These are phyloP conservation scores for Phytophthora tentaculata DNA, from an alignment of 352 stramenopile species.

Conservation along the genomic window DNA sequence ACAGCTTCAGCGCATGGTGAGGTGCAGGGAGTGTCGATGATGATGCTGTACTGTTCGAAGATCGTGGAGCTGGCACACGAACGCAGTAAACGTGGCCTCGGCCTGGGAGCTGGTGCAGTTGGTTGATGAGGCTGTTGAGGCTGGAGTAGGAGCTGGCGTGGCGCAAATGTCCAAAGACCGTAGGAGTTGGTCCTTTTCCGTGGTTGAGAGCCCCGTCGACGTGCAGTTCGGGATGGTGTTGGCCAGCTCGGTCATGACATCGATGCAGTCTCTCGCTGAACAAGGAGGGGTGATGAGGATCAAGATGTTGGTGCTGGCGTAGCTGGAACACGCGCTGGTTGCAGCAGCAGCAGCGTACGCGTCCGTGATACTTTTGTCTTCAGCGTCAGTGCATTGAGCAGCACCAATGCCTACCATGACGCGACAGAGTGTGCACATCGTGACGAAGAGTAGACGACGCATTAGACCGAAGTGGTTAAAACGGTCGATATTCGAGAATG, in stretches of 20 bases:
- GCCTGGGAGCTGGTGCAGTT: slow-evolving; percentile 25
- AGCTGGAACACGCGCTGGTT: slow-evolving; percentile 17
- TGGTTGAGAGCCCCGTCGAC: slow-evolving; percentile 2
- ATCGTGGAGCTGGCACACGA: slow-evolving; percentile 19
- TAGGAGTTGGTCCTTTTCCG: slow-evolving; percentile 16
- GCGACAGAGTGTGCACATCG: neutral
- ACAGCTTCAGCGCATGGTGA: slow-evolving; percentile 32
- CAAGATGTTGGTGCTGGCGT: slow-evolving; percentile 21
- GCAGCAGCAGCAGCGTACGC: slow-evolving; percentile 13
- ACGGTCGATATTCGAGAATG: neutral
- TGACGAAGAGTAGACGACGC: neutral
- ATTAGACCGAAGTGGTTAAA: neutral
- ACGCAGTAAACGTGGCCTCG: slow-evolving; percentile 14
- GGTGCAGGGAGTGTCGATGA: slow-evolving; percentile 39
- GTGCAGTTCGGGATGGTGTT: slow-evolving; percentile 30
- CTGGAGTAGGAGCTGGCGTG: slow-evolving; percentile 21
- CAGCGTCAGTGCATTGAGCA: slow-evolving; percentile 17
- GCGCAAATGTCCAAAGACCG: slow-evolving; percentile 24
- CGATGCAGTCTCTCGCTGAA: slow-evolving; percentile 26
- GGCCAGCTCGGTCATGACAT: slow-evolving; percentile 17
- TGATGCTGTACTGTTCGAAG: slow-evolving; percentile 35
- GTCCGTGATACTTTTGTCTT: slow-evolving; percentile 19
- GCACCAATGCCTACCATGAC: neutral
- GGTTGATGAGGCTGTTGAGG: slow-evolving; percentile 23
- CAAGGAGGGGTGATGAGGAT: slow-evolving; percentile 31